A percentile compares a stretch with the other conserved stretches of the same genome.
Evolutionary conservation across 176 grass and related monocot species (phyloP).

Genomic region (Oryza officinalis): DNA sequence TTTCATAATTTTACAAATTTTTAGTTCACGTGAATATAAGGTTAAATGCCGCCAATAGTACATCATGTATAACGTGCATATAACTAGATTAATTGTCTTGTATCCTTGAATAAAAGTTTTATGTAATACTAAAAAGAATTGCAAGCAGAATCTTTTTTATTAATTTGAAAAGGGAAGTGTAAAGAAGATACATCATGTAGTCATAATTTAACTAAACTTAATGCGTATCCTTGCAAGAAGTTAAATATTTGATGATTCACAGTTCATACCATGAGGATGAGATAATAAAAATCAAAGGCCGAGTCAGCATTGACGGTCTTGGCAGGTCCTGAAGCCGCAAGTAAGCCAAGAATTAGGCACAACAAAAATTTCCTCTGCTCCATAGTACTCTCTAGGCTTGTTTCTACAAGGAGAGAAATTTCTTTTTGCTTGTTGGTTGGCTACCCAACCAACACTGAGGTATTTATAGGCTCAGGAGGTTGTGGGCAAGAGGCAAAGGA

Average conservation of each 20-base stretch:
- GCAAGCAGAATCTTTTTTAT: not conserved
- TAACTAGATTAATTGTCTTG: no score
- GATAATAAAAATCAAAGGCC: slow-evolving; percentile 52
- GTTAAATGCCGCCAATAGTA: not conserved
- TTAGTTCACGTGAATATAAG: no score
- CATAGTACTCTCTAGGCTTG: slow-evolving; percentile 16
- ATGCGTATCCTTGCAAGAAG: not conserved
- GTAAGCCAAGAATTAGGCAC: slow-evolving; percentile 25
- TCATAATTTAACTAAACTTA: not conserved
- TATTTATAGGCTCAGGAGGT: slow-evolving; percentile 29
- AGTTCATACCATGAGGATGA: slow-evolving; percentile 45
- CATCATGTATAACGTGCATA: not conserved
- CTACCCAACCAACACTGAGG: not conserved
- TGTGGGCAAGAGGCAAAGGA: not conserved
- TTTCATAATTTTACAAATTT: not conserved
- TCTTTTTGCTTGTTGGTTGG: not conserved
- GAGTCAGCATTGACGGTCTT: slow-evolving; percentile 2
- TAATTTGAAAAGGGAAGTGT: no score
- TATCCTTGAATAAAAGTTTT: no score
- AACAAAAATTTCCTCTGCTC: slow-evolving; percentile 10
- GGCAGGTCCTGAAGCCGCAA: slow-evolving; percentile 18
- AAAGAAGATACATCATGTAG: no score
- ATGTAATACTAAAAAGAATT: not conserved
- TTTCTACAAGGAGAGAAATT: not conserved
- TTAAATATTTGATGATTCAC: not conserved